These are phyloP conservation scores for Platanus orientalis DNA, from an alignment of 164 flowering plant genomes.

Conservation along the genomic window DNA sequence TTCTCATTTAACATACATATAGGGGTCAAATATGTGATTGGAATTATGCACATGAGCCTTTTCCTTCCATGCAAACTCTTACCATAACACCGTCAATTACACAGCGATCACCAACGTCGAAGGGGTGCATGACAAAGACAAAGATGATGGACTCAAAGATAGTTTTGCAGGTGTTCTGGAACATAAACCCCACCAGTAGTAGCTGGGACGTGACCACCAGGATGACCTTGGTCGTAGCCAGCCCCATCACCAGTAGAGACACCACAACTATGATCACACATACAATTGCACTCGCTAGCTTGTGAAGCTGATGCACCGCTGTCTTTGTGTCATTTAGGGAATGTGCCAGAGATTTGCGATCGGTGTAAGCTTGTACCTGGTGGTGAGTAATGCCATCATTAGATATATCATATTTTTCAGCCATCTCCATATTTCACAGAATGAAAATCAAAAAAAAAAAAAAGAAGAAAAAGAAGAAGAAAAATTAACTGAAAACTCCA, in stretches of 20 bases:
- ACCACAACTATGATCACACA: conserved; percentile 31
- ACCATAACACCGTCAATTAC: conserved; percentile 56
- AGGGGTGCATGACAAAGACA: conserved; percentile 62
- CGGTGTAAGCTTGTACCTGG: conserved; percentile 45
- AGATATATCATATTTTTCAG: too few relatives aligned
- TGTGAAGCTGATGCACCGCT: conserved; percentile 53
- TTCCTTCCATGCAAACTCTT: background rate
- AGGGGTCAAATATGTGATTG: too few relatives aligned
- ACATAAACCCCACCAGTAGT: conserved; percentile 38
- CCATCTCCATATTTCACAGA: too few relatives aligned
- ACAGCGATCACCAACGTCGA: conserved; percentile 63
- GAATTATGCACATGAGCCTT: too few relatives aligned
- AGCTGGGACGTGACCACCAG: conserved; percentile 42
- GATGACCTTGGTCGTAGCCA: conserved; percentile 42
- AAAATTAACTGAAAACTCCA: too few relatives aligned
- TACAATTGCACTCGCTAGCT: conserved; percentile 36
- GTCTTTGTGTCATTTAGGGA: conserved; percentile 62
- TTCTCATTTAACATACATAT: too few relatives aligned
- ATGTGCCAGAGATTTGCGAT: conserved; percentile 43
- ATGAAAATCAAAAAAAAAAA: too few relatives aligned
- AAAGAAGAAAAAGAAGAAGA: too few relatives aligned
- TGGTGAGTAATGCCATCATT: too few relatives aligned
- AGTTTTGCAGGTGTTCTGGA: conserved; percentile 46
- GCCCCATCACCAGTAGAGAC: conserved; percentile 37
- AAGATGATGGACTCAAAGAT: conserved; percentile 55